Evolutionary conservation across 352 stramenopile species (phyloP), one percentile per base, ranked within the genome.

Genomic region (Globisporangium iwayamae): DNA sequence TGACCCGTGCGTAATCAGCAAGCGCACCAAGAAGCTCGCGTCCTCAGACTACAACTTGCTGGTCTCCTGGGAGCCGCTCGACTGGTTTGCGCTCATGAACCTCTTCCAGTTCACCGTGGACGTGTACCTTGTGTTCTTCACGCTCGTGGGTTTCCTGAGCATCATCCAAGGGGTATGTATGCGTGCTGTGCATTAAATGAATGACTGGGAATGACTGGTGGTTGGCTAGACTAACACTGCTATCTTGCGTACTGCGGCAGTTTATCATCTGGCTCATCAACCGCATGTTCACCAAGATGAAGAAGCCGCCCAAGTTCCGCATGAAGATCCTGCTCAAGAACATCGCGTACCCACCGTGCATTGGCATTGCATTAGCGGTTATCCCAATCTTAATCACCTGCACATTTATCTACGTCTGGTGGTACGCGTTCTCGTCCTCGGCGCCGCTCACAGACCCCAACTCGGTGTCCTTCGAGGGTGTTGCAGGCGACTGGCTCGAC

Each of bases 81-180:
- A 76, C 46, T 99, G 94, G 94, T 97, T 97, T 53, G 87, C 95
- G 60, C 78, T 99, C 48, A 89, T 99, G 56, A 99, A 99, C 65
- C 73, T 83, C 8, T 99, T 99, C 70, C 89, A 98, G 73, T 99
- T 99, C 68, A 89, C 83, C 0, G 82, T 87, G 28, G 83, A 93
- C 63, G 87, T 99, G 3, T 99, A 99, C 65, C 74, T 98, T 14
- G 70, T 96, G 8, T 96, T 98, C 60, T 99, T 98, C 68, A 90
- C 81, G 11, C 69, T 97, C 36, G 86, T 99, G 10, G 96, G 94
- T 30, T 61, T 97, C 25, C 54, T 93, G 5, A 94, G 89, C 47
- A 88, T 97, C 59, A 71, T 94, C 10, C 83, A 97, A 55, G 93
- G 89, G 55, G 83, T 95, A 76, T 55, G 73, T 55, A 22, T 20